Conservation (phyloP, 768 basidiomycete species). For the Paxillus involutus region DNA sequence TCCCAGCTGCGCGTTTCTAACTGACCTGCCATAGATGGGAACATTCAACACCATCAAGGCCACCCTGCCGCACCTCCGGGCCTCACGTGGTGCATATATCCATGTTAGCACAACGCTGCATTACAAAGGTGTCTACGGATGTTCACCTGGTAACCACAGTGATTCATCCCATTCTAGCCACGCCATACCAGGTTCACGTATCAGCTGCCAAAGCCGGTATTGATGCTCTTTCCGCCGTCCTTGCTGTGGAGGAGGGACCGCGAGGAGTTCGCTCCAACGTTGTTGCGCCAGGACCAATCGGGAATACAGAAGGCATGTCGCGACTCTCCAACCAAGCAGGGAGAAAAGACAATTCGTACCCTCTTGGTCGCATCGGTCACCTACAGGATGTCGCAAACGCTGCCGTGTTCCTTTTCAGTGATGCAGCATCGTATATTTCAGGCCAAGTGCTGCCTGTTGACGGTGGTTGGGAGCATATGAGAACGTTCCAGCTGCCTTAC, state of each 20-base stretch:
- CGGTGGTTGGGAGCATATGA: conserved; percentile 59
- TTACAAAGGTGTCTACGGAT: conserved; percentile 57
- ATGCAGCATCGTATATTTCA: conserved; percentile 73
- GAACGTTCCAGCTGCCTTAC: conserved; percentile 52
- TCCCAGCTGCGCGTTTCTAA: not conserved
- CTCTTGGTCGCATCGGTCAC: conserved; percentile 55
- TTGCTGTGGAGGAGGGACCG: conserved; percentile 94
- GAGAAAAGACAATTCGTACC: conserved; percentile 4
- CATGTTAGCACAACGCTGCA: conserved; percentile 91
- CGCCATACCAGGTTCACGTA: conserved; percentile 89
- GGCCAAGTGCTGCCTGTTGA: conserved; percentile 76
- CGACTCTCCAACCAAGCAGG: conserved; percentile 41
- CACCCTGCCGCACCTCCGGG: conserved; percentile 72
- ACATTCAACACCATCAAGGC: conserved; percentile 96
- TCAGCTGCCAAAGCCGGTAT: conserved; percentile 94
- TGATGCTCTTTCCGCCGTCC: conserved; percentile 81
- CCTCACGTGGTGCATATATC: conserved; percentile 77
- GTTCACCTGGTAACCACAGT: not conserved
- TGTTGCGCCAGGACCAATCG: conserved; percentile 82
- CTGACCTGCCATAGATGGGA: conserved; percentile 57
- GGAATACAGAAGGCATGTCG: conserved; percentile 70
- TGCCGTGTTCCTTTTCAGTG: conserved; percentile 79
- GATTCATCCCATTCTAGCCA: conserved; percentile 40
- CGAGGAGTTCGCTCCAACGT: conserved; percentile 91
- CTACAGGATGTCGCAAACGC: conserved; percentile 68